Percentiles rank a stretch among this genome's conserved stretches.
Conservation (phyloP, 495 filamentous ascomycete species). For the Aspergillus cristatus region DNA sequence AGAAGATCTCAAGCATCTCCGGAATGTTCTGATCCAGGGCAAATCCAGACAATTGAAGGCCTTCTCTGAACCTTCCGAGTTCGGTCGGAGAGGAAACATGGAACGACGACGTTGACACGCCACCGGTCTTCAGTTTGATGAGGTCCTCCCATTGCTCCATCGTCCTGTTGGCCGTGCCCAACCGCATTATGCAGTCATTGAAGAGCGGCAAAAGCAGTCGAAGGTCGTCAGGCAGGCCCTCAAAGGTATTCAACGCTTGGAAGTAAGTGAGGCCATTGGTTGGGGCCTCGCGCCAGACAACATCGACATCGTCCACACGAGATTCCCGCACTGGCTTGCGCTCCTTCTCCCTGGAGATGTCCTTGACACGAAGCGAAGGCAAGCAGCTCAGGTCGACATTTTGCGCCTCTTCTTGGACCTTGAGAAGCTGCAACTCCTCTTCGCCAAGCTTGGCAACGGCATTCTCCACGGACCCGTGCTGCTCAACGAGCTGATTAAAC, state of each 20-base stretch:
- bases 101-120: constrained; percentile 71
- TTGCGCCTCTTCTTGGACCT: constrained; percentile 72
- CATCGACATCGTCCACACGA: constrained; percentile 52
- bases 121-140: constrained; percentile 95
- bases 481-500: constrained; percentile 55
- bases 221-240: constrained; percentile 75
- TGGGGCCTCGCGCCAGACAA: constrained; percentile 85
- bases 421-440: constrained; percentile 70
- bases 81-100: constrained; percentile 64
- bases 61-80: constrained; percentile 62
- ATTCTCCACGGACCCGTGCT: constrained; percentile 59
- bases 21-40: constrained; percentile 83
- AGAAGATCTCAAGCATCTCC: constrained; percentile 81
- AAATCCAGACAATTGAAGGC: constrained; percentile 71
- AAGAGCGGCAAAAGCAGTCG: constrained; percentile 82
- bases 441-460: constrained; percentile 60
- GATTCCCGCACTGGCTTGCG: constrained; percentile 59
- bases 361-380: constrained; percentile 75
- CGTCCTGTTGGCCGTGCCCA: constrained; percentile 75
- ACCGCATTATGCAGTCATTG: constrained; percentile 81
- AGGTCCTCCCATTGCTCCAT: constrained; percentile 94
- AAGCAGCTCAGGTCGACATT: constrained; percentile 78
- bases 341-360: constrained; percentile 76
- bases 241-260: constrained; percentile 71
- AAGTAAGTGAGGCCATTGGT: constrained; percentile 98